Base-by-base conservation (phyloP, 2,329 filamentous ascomycete species). In the Trichoderma sp. region DNA sequence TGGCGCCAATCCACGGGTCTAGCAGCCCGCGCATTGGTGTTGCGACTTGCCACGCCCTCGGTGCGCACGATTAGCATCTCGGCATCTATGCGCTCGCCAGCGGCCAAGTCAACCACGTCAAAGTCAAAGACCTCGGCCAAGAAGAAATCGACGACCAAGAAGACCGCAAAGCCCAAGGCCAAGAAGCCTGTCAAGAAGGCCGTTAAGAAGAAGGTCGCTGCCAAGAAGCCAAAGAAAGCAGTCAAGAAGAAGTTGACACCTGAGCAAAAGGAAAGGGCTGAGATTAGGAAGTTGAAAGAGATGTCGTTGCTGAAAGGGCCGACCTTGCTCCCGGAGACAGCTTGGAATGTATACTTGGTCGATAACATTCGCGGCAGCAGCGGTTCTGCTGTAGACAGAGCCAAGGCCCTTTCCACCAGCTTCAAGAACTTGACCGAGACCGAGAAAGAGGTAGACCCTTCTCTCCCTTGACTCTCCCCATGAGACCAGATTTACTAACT, bases 371-470 rank as follows among this genome's bases (percentile, higher is more conserved):
- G 67, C 23, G 30, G 50, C 6, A 72, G 72, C 8, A 36, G 58
- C 9, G 74, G 69, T 28, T 55, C 9, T 15, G 65, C 80, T 7
- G 69, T 30, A 3, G 57, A 72, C 0, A 76, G 67, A 66, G 78
- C 84, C 73, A 59, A 73, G 71, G 53, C 71, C 1, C 9, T 85
- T 3, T 32, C 78, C n/a, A 72, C 70, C 7, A 70, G 75, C 1
- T 89, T 78, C 78, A 84, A 83, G 72, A 63, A 66, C 4, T 75
- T 89, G 47, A 77, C 85, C 8, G 50, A 78, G 3, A 73, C 78
- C 0, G 84, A 88, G 74, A 73, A 76, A 8, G 76, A 86, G 80
- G 87, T 88, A 80, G 73, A 84, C 28, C 9, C 9, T 34, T 11
- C 15, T 34, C 26, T 17, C 17, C 47, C 34, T 23, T 39, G 50